A percentile compares a stretch with the other conserved stretches of the same genome.
Conservation (phyloP, 1,284 basidiomycete genomes). For the Marasmius tenuissimus region DNA sequence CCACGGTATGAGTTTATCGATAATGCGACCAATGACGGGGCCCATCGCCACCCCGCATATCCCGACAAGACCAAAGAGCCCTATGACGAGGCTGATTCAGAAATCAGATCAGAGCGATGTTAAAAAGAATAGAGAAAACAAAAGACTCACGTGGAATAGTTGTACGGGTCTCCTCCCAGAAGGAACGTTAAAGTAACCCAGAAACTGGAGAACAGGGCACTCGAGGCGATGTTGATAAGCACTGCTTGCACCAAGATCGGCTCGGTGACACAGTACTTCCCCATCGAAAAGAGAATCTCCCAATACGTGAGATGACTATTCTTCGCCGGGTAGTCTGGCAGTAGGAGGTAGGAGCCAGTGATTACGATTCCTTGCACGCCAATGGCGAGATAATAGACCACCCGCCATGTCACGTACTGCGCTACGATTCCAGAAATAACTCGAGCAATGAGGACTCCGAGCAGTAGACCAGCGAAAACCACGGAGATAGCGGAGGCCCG, state of each 20-base stretch:
- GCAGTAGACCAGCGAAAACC: constrained; percentile 65
- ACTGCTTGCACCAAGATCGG: constrained; percentile 66
- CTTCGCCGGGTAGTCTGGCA: constrained; percentile 75
- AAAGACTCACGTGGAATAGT: constrained; percentile 57
- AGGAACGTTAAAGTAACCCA: constrained; percentile 79
- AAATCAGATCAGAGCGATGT: constrained; percentile 2
- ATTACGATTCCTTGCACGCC: constrained; percentile 56
- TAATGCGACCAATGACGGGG: constrained; percentile 58
- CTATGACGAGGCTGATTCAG: constrained; percentile 54
- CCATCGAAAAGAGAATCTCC: constrained; percentile 65
- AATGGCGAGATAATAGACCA: constrained; percentile 67
- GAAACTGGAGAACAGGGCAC: constrained; percentile 58
- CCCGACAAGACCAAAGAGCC: constrained; percentile 71
- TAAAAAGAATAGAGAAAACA: not conserved
- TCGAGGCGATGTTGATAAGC: constrained; percentile 55
- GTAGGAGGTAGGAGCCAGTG: constrained; percentile 50
- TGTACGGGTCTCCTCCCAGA: constrained; percentile 62
- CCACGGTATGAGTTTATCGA: constrained; percentile 70
- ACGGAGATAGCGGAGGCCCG: constrained; percentile 66
- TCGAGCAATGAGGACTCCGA: constrained; percentile 71
- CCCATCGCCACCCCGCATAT: constrained; percentile 65
- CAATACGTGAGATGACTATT: constrained; percentile 58
- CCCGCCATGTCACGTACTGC: constrained; percentile 59
- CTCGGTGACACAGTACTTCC: constrained; percentile 65
- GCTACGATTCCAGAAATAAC: constrained; percentile 69